These are phyloP conservation scores for Corylus heterophylla DNA, from an alignment of 306 rosid species.

Conservation along the genomic window DNA sequence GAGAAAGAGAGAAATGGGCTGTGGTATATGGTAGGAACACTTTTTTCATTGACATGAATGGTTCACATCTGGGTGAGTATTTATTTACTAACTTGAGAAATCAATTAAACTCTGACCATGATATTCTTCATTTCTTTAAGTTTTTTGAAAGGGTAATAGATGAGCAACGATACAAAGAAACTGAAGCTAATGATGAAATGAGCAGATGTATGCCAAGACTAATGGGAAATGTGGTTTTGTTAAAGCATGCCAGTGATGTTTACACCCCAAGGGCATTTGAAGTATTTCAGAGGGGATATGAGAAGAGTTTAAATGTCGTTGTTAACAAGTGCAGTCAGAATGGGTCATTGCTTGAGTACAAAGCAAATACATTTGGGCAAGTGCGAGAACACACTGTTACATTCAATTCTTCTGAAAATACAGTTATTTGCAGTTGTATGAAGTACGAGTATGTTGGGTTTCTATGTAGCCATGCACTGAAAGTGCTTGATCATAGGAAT, in stretches of 20 bases:
- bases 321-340: slow-evolving; percentile 42
- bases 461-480: slow-evolving; percentile 66
- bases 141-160: slow-evolving; percentile 54
- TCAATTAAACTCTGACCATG: slow-evolving; percentile 41
- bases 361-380: slow-evolving; percentile 51
- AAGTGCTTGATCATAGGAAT: slow-evolving; percentile 62
- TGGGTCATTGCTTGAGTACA: slow-evolving; percentile 49
- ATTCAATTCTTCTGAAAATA: slow-evolving; percentile 44
- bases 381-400: slow-evolving; percentile 44
- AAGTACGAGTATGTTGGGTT: slow-evolving; percentile 61
- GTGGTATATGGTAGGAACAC: slow-evolving; percentile 52
- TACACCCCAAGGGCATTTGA: slow-evolving; percentile 71
- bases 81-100: slow-evolving; percentile 43
- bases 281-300: slow-evolving; percentile 62
- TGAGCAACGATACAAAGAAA: slow-evolving; percentile 56
- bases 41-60: slow-evolving; percentile 50
- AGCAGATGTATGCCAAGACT: slow-evolving; percentile 47
- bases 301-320: slow-evolving; percentile 56
- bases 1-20: slow-evolving; percentile 66
- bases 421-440: slow-evolving; percentile 63
- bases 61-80: slow-evolving; percentile 56
- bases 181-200: slow-evolving; percentile 62
- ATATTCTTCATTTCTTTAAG: slow-evolving; percentile 51
- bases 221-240: slow-evolving; percentile 56
- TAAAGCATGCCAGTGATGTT: slow-evolving; percentile 48